Base-by-base conservation (phyloP, 164 flowering plant genomes). In the Platanus orientalis region DNA sequence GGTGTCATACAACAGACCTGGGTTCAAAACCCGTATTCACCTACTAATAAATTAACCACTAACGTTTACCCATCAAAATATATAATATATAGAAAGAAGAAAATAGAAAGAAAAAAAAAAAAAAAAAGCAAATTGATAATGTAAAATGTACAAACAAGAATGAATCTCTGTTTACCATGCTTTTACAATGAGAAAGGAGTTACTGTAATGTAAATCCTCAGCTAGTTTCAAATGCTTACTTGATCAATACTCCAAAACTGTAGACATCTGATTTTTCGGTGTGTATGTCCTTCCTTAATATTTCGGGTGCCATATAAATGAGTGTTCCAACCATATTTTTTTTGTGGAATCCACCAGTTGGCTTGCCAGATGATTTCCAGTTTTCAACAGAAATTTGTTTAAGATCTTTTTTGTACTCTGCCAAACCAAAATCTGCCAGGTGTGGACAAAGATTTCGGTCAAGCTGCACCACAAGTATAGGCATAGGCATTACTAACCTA, bases 271-370 rank as follows among this genome's bases (percentile, higher is more conserved):
- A 89, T 71, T 89, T 90, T 66, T 89, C 96, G 34, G 90, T 81
- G 28, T 93, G 95, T 26, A 86, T 60, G 63, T 83, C 90, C 70
- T 90, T 93, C 70, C 60, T 83, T 76, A 93, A 66, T 57, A 93
- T 77, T 76, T 93, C 98, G 63, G 98, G 97, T 57, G 97, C 96
- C 97, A 93, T 93, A 67, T 93, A 93, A 55, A 88, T 85, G 44
- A 93, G 89, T 6, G 98, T 93, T 45, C 98, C 96, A 61, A 93
- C 98, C 96, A 93, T 87, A 64, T 87, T 83, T 71, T 87, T 90
- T 58, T 93, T 93, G 73, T 93, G 94, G 65, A 90, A 93, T 17
- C 98, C 98, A 62, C 98, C 98, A 36, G 98, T 93, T 59, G 97
- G 98, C 78, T 93, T 93, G 36, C 98, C 98, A 68, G 89, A 81